Evolutionary conservation across 345 rosid species (phyloP).

Genomic region (Sisymbrium irio): DNA sequence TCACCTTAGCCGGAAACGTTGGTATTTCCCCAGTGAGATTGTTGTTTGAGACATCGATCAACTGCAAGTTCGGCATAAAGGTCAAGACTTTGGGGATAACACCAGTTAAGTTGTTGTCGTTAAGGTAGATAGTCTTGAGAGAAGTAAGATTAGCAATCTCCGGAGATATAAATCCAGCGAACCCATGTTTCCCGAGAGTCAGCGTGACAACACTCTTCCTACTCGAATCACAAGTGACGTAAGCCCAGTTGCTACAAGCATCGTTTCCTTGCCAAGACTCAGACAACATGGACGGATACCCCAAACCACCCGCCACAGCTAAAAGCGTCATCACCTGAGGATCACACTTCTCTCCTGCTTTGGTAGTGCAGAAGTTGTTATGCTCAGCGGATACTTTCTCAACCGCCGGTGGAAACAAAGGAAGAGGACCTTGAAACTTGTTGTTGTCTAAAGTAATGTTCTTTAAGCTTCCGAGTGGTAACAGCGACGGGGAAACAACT

Average conservation of each 20-base stretch:
- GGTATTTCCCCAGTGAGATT: slow-evolving; percentile 61
- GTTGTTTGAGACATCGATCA: slow-evolving; percentile 69
- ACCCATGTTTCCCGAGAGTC: slow-evolving; percentile 47
- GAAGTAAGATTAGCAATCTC: slow-evolving; percentile 52
- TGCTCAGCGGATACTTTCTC: slow-evolving; percentile 29
- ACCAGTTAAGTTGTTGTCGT: slow-evolving; percentile 60
- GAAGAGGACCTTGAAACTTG: slow-evolving; percentile 70
- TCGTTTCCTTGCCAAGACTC: slow-evolving; percentile 73
- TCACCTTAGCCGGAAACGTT: slow-evolving; percentile 38
- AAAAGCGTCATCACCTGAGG: slow-evolving; percentile 60
- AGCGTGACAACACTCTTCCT: slow-evolving; percentile 38
- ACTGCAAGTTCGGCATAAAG: slow-evolving; percentile 41
- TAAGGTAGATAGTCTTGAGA: slow-evolving; percentile 50
- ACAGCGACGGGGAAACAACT: slow-evolving; percentile 46
- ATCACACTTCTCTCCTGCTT: slow-evolving; percentile 45
- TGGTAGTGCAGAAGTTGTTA: slow-evolving; percentile 42
- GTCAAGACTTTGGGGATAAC: slow-evolving; percentile 59
- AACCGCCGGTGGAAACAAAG: slow-evolving; percentile 37
- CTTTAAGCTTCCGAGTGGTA: slow-evolving; percentile 35
- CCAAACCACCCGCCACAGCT: slow-evolving; percentile 57
- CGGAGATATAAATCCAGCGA: slow-evolving; percentile 62
- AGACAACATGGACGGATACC: slow-evolving; percentile 56
- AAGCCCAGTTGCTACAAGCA: slow-evolving; percentile 59
- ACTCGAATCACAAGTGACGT: slow-evolving; percentile 48
- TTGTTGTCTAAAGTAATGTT: slow-evolving; percentile 61